A percentile compares a stretch with the other conserved stretches of the same genome.
phyloP scores from a whole-genome alignment of 768 basidiomycete species.

The Suillus fuscotomentosus region DNA sequence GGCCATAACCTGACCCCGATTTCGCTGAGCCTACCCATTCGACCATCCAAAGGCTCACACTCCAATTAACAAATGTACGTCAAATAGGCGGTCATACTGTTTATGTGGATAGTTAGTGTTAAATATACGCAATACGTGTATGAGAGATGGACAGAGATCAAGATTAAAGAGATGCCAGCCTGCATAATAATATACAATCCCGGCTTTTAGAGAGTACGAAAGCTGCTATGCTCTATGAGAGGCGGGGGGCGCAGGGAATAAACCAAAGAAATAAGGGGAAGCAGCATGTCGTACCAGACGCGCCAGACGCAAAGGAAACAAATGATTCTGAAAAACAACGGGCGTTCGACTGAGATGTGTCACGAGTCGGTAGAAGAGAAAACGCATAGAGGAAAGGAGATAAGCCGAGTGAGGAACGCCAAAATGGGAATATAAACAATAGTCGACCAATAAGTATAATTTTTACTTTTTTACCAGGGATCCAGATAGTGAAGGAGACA shows the following conservation, averaged over 20 bases:
- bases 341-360: conserved; percentile 30
- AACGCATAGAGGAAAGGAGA: conserved; percentile 9
- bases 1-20: too few species aligned
- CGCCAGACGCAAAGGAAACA: neutral
- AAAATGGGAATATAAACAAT: conserved; percentile 17
- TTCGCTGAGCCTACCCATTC: too few species aligned
- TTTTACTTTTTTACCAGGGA: conserved; percentile 30
- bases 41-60: neutral
- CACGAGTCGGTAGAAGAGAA: conserved; percentile 20
- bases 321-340: neutral
- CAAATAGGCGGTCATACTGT: neutral
- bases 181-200: conserved; percentile 11
- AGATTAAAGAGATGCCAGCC: conserved; percentile 4
- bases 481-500: neutral
- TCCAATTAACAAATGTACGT: neutral
- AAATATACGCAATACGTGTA: conserved; percentile 9
- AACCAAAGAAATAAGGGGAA: neutral
- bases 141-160: conserved; percentile 5
- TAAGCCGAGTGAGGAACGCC: conserved; percentile 9
- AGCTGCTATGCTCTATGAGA: conserved; percentile 1
- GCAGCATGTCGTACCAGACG: neutral
- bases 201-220: conserved; percentile 7
- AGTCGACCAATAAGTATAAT: conserved; percentile 33
- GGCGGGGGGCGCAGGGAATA: neutral
- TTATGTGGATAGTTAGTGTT: conserved; percentile 8